phyloP scores from a whole-genome alignment of 805 yeast species.

The Sungouiella thailandica region DNA sequence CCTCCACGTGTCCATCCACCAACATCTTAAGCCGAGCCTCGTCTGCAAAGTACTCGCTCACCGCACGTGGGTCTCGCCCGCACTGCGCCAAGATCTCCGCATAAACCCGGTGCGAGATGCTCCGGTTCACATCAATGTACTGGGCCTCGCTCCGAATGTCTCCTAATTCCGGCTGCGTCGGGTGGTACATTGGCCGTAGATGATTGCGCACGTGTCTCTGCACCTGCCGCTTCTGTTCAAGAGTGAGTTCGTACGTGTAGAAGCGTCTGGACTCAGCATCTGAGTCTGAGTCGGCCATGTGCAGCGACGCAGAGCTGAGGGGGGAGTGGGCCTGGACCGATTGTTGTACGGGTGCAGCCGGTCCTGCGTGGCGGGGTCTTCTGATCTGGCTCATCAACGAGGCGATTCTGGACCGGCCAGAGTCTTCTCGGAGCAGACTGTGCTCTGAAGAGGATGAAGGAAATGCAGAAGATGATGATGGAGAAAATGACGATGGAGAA shows the following conservation, averaged over 20 bases:
- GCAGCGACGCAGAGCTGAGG: neutral
- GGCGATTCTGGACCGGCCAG: constrained; percentile 15
- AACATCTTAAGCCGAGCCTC: constrained; percentile 16
- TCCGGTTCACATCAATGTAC: constrained; percentile 59
- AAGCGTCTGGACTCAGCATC: neutral
- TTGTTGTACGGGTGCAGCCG: neutral
- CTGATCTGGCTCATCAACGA: constrained; percentile 19
- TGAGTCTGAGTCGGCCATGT: constrained; percentile 7
- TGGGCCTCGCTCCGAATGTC: constrained; percentile 26
- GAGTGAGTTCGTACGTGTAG: constrained; percentile 16
- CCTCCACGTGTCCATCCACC: constrained; percentile 20
- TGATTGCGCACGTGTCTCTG: constrained; percentile 53
- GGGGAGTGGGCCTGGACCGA: neutral
- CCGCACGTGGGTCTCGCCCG: constrained; percentile 5
- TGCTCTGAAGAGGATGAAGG: too few species aligned
- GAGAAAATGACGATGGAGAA: too few species aligned
- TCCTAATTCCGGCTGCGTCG: constrained; percentile 10
- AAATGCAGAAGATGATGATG: too few species aligned
- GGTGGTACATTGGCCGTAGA: constrained; percentile 45
- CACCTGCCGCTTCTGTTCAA: constrained; percentile 48
- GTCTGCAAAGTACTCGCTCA: constrained; percentile 16
- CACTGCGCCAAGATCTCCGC: constrained; percentile 20
- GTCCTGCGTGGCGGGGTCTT: neutral
- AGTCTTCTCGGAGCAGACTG: too few species aligned
- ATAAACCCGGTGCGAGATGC: constrained; percentile 58